Conservation (phyloP, 148 eudicot species). For the Chenopodium berlandieri region DNA sequence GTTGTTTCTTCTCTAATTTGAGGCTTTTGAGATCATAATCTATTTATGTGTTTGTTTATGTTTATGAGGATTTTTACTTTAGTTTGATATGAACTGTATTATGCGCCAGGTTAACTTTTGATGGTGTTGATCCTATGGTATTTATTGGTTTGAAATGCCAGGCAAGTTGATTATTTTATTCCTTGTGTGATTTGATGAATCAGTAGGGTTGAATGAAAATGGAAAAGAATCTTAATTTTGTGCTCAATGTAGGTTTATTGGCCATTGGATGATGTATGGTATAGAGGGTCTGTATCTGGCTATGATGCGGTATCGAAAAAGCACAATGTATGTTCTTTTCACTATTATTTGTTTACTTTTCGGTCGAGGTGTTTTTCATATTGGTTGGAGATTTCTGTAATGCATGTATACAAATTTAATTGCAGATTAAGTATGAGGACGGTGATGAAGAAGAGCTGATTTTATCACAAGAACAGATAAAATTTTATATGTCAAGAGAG, state of each 20-base stretch:
- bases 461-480: slow-evolving; percentile 60
- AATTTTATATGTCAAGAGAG: slow-evolving; percentile 57
- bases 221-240: not conserved
- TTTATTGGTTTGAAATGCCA: slow-evolving; percentile 79
- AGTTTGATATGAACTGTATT: slow-evolving; percentile 12
- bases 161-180: slow-evolving; percentile 40
- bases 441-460: slow-evolving; percentile 69
- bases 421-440: slow-evolving; percentile 76
- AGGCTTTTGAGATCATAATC: not conserved
- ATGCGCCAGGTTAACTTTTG: slow-evolving; percentile 58
- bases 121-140: slow-evolving; percentile 60
- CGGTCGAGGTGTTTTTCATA: not conserved
- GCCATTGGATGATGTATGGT: slow-evolving; percentile 96
- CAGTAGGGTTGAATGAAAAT: not conserved
- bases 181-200: not conserved
- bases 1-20: slow-evolving; percentile 13
- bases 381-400: not conserved
- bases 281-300: slow-evolving; percentile 49
- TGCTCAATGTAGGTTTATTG: slow-evolving; percentile 67
- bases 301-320: slow-evolving; percentile 46
- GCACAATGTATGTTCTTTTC: slow-evolving; percentile 55
- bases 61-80: not conserved
- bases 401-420: slow-evolving; percentile 6
- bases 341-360: not conserved
- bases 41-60: not conserved